Conservation (phyloP, 106 monocot genomes). For the Cymbidium sinense region DNA sequence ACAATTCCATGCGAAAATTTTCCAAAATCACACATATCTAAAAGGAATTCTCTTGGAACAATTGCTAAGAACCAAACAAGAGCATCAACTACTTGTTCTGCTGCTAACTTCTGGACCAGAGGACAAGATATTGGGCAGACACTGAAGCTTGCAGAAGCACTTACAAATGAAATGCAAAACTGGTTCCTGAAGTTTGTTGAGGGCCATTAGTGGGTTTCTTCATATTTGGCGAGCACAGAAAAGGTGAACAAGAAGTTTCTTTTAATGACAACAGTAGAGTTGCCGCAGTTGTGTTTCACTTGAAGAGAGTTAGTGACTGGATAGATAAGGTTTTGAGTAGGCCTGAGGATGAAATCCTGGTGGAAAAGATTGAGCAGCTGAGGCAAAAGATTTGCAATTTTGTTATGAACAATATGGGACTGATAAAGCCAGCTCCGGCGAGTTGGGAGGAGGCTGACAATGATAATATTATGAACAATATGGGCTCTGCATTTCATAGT, state of each 20-base stretch:
- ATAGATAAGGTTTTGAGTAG: conserved; percentile 54
- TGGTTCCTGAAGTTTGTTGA: conserved; percentile 95
- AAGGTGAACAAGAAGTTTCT: neutral
- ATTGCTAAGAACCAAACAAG: conserved; percentile 25
- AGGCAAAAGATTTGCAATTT: conserved; percentile 92
- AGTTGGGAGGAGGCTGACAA: neutral
- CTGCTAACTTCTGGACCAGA: neutral
- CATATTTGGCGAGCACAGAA: conserved; percentile 33
- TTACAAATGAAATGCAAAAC: conserved; percentile 60
- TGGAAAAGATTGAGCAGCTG: conserved; percentile 53
- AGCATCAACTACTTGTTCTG: conserved; percentile 2
- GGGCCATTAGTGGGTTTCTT: conserved; percentile 67
- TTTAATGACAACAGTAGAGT: conserved; percentile 32
- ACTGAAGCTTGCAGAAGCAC: conserved; percentile 33
- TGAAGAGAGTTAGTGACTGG: conserved; percentile 94
- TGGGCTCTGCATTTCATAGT: conserved; percentile 68
- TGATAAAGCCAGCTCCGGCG: neutral
- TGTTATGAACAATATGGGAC: conserved; percentile 76
- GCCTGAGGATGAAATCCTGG: conserved; percentile 26
- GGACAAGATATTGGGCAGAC: conserved; percentile 30
- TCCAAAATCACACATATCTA: conserved; percentile 25
- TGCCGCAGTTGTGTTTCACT: conserved; percentile 65
- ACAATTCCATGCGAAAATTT: conserved; percentile 8
- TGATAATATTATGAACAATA: conserved; percentile 46
- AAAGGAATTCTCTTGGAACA: conserved; percentile 18